A percentile compares a stretch with the other conserved stretches of the same genome.
Evolutionary conservation across 2,329 filamentous ascomycete species (phyloP).

Genomic region (Fusarium piperis): DNA sequence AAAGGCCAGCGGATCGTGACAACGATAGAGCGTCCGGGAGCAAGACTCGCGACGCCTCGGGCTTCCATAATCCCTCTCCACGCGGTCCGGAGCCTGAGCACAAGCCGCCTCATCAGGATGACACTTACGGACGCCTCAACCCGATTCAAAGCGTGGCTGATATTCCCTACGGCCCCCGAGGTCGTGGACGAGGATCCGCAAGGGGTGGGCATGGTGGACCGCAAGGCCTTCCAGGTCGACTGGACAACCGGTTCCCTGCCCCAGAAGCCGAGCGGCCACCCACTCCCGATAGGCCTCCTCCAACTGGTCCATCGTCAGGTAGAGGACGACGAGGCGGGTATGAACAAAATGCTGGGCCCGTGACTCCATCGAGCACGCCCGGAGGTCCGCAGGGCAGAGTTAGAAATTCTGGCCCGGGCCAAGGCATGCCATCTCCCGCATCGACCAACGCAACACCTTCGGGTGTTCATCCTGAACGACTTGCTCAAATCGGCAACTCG

Average conservation of each 20-base stretch:
- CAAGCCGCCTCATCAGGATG: constrained; percentile 64
- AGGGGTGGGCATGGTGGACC: constrained; percentile 49
- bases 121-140: constrained; percentile 71
- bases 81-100: constrained; percentile 60
- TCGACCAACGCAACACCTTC: constrained; percentile 41
- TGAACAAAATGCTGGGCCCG: constrained; percentile 47
- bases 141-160: constrained; percentile 57
- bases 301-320: constrained; percentile 63
- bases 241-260: constrained; percentile 54
- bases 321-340: constrained; percentile 58
- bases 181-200: constrained; percentile 56
- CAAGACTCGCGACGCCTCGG: constrained; percentile 52
- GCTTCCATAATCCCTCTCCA: constrained; percentile 50
- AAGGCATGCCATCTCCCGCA: constrained; percentile 37
- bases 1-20: constrained; percentile 54
- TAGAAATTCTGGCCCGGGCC: constrained; percentile 48
- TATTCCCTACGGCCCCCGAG: constrained; percentile 66
- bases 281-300: constrained; percentile 62
- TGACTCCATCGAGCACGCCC: constrained; percentile 42
- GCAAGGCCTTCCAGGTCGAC: constrained; percentile 51
- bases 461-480: constrained; percentile 61
- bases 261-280: constrained; percentile 54
- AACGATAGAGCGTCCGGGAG: constrained; percentile 45
- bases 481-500: constrained; percentile 56
- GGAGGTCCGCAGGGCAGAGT: constrained; percentile 53